Base-by-base conservation (phyloP, 2,329 filamentous ascomycete species). In the Colletotrichum cuscutae region DNA sequence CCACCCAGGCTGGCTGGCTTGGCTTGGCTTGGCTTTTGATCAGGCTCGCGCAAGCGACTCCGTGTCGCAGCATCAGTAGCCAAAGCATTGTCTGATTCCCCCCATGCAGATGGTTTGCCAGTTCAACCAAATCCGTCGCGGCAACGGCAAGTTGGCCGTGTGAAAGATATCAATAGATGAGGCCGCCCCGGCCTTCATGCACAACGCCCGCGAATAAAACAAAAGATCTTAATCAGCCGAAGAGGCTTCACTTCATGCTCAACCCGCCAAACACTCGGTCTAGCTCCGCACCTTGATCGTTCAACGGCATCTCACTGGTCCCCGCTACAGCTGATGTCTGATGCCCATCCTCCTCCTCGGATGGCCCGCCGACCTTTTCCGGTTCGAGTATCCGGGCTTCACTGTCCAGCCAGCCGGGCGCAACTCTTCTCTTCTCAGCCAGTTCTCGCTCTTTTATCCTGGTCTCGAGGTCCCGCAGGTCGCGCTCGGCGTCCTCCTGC, bases 321-420 rank as follows among this genome's bases (percentile, higher is more conserved):
- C 77, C 76, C 6, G 75, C 74, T 8, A 71, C 68, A 5, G 75
- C 75, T 37, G 81, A 83, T 37, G 91, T 86, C 4, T 56, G 22
- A 22, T 60, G 83, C 56, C 35, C n/a, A 8, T 58, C 65, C 19
- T 69, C 73, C 19, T 46, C 30, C 54, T 66, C 57, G 15, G 57
- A 28, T 15, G 42, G n/a, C 1, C 72, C 69, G 78, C 76, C 80
- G 3, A 76, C 69, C 77, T 86, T 88, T 82, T 93, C 90, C 0
- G 94, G 94, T 82, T 93, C 88, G 64, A 96, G 81, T 60, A 96
- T 83, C 65, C 90, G 85, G 63, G 89, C 88, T 68, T 94, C 91
- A 77, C 92, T 93, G 77, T 96, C 94, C 77, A 96, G 83, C 92
- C 93, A 97, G 0, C 94, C 94, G 0, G 94, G 94, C 12, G 94